Evolutionary conservation across 345 rosid species (phyloP).

Genomic region (Excoecaria agallocha): DNA sequence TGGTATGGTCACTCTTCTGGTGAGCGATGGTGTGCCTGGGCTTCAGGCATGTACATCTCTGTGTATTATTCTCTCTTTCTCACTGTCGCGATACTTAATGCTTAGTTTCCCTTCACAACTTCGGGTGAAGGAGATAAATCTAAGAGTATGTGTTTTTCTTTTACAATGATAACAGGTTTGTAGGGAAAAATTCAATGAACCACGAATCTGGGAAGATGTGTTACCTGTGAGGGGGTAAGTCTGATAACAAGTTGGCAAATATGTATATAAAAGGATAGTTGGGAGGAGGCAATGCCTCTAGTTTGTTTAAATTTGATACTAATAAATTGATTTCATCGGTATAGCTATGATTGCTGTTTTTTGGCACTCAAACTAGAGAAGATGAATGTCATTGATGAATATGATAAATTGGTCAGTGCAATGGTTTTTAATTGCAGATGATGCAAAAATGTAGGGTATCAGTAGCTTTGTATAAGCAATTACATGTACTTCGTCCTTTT

Average conservation of each 20-base stretch:
- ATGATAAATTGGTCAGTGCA: not conserved
- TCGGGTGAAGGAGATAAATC: not conserved
- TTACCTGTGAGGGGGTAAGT: slow-evolving; percentile 60
- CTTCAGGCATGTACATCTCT: slow-evolving; percentile 55
- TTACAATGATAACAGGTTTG: slow-evolving; percentile 48
- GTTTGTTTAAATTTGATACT: not conserved
- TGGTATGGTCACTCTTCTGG: slow-evolving; percentile 79
- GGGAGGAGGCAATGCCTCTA: not conserved
- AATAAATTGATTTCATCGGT: not conserved
- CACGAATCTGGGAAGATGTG: slow-evolving; percentile 69
- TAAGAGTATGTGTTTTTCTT: slow-evolving; percentile 8
- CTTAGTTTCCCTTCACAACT: not conserved
- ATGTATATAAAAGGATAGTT: slow-evolving; percentile 6
- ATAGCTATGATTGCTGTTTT: not conserved
- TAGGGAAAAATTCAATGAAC: slow-evolving; percentile 57
- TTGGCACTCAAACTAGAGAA: not conserved
- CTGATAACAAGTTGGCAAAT: not conserved
- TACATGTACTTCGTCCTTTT: not conserved
- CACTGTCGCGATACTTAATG: not conserved
- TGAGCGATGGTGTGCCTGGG: slow-evolving; percentile 77
- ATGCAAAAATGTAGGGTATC: not conserved
- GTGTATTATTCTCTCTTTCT: not conserved
- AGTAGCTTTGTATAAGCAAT: not conserved
- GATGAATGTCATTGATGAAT: not conserved
- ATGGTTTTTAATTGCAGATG: slow-evolving; percentile 2